phyloP scores from a whole-genome alignment of 768 basidiomycete genomes.

The Tephrocybe sp. region DNA sequence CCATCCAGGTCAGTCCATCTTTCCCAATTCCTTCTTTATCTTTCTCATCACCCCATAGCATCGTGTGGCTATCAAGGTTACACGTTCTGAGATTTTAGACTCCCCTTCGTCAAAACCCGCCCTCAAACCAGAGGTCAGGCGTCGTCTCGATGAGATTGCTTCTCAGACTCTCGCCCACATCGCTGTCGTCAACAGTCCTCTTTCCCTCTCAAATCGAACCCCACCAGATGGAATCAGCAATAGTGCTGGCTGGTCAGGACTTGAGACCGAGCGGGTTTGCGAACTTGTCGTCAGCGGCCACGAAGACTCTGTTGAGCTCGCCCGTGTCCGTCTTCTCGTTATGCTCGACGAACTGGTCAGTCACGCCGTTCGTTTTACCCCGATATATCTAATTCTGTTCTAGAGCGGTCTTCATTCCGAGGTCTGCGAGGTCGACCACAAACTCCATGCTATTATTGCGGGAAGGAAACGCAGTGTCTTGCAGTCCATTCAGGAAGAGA shows the following conservation, averaged over 20 bases:
- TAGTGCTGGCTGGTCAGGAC: conserved; percentile 80
- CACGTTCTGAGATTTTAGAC: conserved; percentile 92
- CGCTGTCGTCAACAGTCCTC: conserved; percentile 86
- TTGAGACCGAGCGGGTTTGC: conserved; percentile 93
- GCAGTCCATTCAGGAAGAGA: conserved; percentile 95
- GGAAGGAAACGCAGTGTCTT: conserved; percentile 84
- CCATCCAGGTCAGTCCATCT: conserved; percentile 61
- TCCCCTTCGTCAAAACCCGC: conserved; percentile 73
- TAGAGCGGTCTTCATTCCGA: conserved; percentile 92
- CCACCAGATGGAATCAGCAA: conserved; percentile 76
- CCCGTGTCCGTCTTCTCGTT: conserved; percentile 85
- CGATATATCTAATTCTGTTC: conserved; percentile 16
- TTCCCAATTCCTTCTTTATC: conserved; percentile 9
- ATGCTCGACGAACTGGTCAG: conserved; percentile 93
- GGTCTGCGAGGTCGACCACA: conserved; percentile 90
- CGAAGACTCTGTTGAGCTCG: conserved; percentile 87
- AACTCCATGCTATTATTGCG: conserved; percentile 87
- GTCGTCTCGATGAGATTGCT: conserved; percentile 91
- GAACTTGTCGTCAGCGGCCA: conserved; percentile 89
- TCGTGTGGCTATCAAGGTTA: conserved; percentile 83
- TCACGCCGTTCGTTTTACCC: conserved; percentile 14
- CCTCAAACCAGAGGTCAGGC: conserved; percentile 79
- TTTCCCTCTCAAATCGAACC: conserved; percentile 69
- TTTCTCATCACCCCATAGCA: conserved; percentile 44
- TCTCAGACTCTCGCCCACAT: conserved; percentile 91